Base-by-base conservation (phyloP, 331 rosid species). In the Malus hybrid region DNA sequence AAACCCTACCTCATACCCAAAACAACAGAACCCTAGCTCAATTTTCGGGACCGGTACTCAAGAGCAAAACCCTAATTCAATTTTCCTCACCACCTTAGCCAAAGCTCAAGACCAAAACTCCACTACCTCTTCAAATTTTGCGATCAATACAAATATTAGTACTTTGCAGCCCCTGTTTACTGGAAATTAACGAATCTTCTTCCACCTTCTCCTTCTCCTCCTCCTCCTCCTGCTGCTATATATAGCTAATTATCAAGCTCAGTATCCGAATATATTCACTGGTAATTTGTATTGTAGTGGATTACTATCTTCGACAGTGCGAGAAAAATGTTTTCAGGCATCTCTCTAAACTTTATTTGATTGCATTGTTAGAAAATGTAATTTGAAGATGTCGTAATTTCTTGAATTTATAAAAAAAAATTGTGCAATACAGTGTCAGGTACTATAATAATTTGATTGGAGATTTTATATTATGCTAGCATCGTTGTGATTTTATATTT, bases 11-110 rank as follows among this genome's bases (percentile, higher is more conserved):
- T 29, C 42, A 63, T 28, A 18, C 67, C 32, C 33, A 32, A 32
- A 63, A 29, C 39, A 61, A 53, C 66, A 64, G 39, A 66, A 78
- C 82, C 89, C 85, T 82, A 86, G 58, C 68, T 57, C 80, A 66
- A 44, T 62, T 28, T 63, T 73, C 46, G 20, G 22, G 57, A 18
- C 0, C 10, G 57, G 22, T 18, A 52, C 20, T 1, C 57, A 60
- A 12, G 65, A 24, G 29, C 24, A 24, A 24, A 24, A 24, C 24
- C 24, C 24, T 24, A 24, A 24, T 24, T 24, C 78, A 66, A 46
- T 28, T 30, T 64, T 70, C 48, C 24, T 32, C 26, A 33, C 68
- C 16, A 32, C 67, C 42, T 36, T 46, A 4, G 29, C 44, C 46
- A 12, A 56, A 6, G 44, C 29, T 26, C 60, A 19, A 39, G 61